Evolutionary conservation across 306 rosid genomes (phyloP).

Genomic region (Rosa lucieae): DNA sequence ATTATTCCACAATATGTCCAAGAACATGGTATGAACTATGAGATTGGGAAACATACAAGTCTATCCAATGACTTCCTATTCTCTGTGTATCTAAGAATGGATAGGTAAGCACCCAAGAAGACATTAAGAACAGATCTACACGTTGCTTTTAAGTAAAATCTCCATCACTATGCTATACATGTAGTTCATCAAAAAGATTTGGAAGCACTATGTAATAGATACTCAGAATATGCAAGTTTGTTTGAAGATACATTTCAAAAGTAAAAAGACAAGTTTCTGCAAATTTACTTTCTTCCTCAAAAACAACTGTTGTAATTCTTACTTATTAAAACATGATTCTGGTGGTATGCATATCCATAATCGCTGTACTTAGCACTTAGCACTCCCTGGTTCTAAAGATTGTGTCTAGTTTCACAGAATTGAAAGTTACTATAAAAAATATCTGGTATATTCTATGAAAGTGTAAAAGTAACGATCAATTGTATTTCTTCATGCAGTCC

Average conservation of each 20-base stretch:
- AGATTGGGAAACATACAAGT: not conserved
- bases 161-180: not conserved
- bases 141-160: not conserved
- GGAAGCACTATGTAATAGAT: not conserved
- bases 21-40: not conserved
- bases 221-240: too few relatives aligned
- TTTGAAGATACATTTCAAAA: not conserved
- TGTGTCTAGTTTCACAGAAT: not conserved
- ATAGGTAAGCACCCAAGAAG: not conserved
- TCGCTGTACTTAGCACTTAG: not conserved
- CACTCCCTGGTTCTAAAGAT: not conserved
- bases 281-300: not conserved
- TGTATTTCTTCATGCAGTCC: not conserved
- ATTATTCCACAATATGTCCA: constrained; percentile 13
- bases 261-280: not conserved
- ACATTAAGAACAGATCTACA: not conserved
- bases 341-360: not conserved
- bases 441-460: not conserved
- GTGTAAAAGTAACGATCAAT: not conserved
- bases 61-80: not conserved
- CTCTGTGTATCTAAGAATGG: not conserved
- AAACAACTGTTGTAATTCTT: too few relatives aligned
- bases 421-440: too few relatives aligned
- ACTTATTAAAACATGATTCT: not conserved
- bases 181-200: not conserved